Percentiles rank a stretch among this genome's conserved stretches.
These are phyloP conservation scores for Claviceps lovelessii DNA, from an alignment of 2,329 filamentous ascomycete genomes.

Conservation along the genomic window DNA sequence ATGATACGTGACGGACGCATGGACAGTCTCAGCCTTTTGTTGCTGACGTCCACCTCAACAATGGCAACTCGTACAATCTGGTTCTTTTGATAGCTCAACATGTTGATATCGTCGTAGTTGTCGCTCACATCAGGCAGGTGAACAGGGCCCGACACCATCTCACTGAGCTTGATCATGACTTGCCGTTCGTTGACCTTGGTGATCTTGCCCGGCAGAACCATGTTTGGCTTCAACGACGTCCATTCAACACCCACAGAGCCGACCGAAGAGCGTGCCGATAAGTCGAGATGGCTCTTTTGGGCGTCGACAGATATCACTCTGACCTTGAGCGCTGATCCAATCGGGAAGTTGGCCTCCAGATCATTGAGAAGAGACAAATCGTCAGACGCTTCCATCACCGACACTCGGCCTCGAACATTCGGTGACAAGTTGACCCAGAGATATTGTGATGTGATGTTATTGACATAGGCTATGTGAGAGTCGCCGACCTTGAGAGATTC, in stretches of 20 bases:
- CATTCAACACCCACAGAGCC: constrained; percentile 41
- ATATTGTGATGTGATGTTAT: constrained; percentile 67
- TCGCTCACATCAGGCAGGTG: constrained; percentile 74
- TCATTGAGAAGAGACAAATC: constrained; percentile 69
- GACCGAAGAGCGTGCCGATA: constrained; percentile 58
- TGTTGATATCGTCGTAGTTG: constrained; percentile 69
- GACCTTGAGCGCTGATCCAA: constrained; percentile 77
- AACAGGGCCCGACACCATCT: constrained; percentile 64
- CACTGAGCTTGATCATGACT: constrained; percentile 72
- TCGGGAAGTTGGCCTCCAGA: constrained; percentile 64
- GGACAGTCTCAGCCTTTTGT: constrained; percentile 74
- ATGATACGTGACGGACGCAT: constrained; percentile 76
- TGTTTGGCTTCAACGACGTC: constrained; percentile 58
- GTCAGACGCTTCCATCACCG: constrained; percentile 71
- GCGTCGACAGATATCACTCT: constrained; percentile 62
- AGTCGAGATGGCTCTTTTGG: constrained; percentile 61
- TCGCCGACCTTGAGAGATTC: constrained; percentile 60
- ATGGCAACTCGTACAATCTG: constrained; percentile 81
- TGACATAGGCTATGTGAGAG: constrained; percentile 70
- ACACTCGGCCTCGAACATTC: constrained; percentile 71
- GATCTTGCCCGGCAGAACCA: constrained; percentile 69
- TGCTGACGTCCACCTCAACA: constrained; percentile 61
- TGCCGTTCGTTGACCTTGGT: constrained; percentile 76
- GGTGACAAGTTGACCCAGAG: constrained; percentile 88
- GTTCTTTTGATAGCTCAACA: constrained; percentile 63